Percentiles rank a stretch among this genome's conserved stretches.
These are phyloP conservation scores for Bryopsis sp. DNA, from an alignment of 139 green algal species.

Conservation along the genomic window DNA sequence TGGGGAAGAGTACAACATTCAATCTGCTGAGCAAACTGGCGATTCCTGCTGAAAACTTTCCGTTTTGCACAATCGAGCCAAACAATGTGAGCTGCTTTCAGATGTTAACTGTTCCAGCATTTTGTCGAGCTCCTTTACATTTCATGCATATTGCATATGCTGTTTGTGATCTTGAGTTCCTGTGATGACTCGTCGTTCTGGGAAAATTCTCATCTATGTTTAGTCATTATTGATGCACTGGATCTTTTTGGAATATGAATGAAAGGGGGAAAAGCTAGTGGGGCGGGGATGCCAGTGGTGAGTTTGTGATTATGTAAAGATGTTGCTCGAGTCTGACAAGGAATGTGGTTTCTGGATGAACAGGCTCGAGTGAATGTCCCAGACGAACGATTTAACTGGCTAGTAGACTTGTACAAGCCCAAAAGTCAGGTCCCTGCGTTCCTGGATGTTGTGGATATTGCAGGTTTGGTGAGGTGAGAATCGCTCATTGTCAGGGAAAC, in stretches of 20 bases:
- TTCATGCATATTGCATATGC: no score
- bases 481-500: no score
- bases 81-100: slow-evolving; percentile 44
- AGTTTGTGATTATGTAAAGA: no score
- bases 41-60: slow-evolving; percentile 31
- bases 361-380: slow-evolving; percentile 88
- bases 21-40: slow-evolving; percentile 75
- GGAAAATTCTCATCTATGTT: no score
- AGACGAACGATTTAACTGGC: slow-evolving; percentile 93
- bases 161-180: no score
- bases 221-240: no score
- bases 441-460: slow-evolving; percentile 95
- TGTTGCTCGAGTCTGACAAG: not conserved
- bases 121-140: not conserved
- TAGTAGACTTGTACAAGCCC: slow-evolving; percentile 52
- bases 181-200: no score
- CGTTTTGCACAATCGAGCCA: slow-evolving; percentile 92
- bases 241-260: no score
- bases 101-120: not conserved
- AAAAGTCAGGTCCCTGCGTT: slow-evolving; percentile 73
- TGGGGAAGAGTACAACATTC: slow-evolving; percentile 86
- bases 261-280: no score
- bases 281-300: no score
- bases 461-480: slow-evolving; percentile 85
- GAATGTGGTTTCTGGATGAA: not conserved